Conservation (phyloP, 78 protist species). For the Protostelium mycophagum region DNA sequence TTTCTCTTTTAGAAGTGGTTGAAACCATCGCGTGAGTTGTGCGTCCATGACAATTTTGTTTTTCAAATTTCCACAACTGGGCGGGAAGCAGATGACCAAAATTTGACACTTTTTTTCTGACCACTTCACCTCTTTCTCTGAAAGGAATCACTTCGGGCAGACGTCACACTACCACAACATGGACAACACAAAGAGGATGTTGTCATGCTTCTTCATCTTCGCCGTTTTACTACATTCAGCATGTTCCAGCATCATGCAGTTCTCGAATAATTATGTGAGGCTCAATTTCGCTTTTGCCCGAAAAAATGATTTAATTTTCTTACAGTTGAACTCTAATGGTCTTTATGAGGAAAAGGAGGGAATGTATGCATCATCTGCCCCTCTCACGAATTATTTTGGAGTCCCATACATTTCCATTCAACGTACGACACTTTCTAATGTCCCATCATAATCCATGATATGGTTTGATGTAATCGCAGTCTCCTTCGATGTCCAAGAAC, state of each 20-base stretch:
- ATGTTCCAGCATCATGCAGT: neutral
- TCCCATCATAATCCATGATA: neutral
- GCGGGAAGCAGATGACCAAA: no score
- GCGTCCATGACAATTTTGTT: no score
- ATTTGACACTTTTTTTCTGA: no score
- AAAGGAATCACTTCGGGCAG: no score
- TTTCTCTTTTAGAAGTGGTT: no score
- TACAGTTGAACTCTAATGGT: neutral
- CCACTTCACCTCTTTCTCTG: no score
- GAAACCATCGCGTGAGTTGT: no score
- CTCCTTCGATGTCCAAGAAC: neutral
- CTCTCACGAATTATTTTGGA: neutral
- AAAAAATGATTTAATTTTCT: neutral
- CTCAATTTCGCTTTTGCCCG: neutral
- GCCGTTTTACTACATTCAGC: no score
- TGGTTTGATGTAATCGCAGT: no score
- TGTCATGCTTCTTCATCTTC: neutral
- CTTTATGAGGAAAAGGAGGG: neutral
- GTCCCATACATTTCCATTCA: neutral
- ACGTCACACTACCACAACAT: no score
- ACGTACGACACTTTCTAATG: neutral
- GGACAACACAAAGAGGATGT: no score
- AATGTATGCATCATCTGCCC: neutral
- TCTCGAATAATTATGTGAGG: neutral
- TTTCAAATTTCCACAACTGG: no score